Base-by-base conservation (phyloP, 225 moss, liverwort and hornwort genomes). In the Polytrichum formosum region DNA sequence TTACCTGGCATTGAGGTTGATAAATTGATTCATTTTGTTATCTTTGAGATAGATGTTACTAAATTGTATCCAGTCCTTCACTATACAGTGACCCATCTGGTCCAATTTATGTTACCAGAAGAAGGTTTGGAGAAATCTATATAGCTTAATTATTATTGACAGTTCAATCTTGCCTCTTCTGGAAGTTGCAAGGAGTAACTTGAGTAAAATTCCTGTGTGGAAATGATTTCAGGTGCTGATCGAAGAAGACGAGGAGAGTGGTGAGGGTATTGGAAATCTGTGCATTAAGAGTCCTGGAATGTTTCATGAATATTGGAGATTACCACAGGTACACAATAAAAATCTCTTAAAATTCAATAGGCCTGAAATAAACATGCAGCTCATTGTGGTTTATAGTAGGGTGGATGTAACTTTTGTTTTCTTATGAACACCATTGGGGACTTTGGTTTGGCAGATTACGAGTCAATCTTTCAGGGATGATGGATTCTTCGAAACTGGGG, bases 241-340 rank as follows among this genome's bases (percentile, higher is more conserved):
- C 78, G 84, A 68, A 63, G 89, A 91, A 74, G 88, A 82, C 6
- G 85, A 82, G 63, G 85, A 69, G 68, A 72, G 72, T 28, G 84
- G 67, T 61, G 74, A 78, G 71, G 89, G 90, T 66, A 82, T 95
- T 54, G 95, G 93, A 55, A 84, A 84, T 72, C 80, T 97, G 55
- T 85, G 79, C 67, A 69, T 97, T 68, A 88, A 86, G 83, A 94
- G 96, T 76, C 94, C 89, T 26, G 93, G 93, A 55, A 81, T 90
- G 90, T 97, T 97, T 63, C 82, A 74, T 68, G 92, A 90, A 64
- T 97, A 97, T 73, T 97, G 96, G 96, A 83, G 85, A 61, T 80
- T 90, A 65, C 89, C 92, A 25, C 73, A 92, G 94, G 96, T 93
- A 80, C 26, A 18, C 19, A 30, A 20, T 18, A 33, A 66, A 71